These are phyloP conservation scores for Epichloe aotearoae DNA, from an alignment of 2,329 filamentous ascomycete genomes.

Conservation along the genomic window DNA sequence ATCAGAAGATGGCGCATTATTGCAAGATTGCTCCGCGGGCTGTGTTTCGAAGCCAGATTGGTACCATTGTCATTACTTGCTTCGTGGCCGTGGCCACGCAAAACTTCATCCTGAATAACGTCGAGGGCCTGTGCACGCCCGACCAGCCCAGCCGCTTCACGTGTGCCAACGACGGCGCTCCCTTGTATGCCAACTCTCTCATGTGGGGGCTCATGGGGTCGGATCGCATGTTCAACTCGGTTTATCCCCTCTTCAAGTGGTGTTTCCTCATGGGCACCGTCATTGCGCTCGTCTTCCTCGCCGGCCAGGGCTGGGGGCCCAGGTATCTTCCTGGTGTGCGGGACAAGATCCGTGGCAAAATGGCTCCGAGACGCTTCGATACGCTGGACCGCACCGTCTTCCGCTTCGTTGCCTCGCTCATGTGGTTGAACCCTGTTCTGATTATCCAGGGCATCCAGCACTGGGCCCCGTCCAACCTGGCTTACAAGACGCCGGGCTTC, in stretches of 20 bases:
- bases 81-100: constrained; percentile 31
- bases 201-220: constrained; percentile 41
- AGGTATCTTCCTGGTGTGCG: constrained; percentile 17
- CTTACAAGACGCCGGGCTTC: constrained; percentile 30
- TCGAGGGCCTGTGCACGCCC: constrained; percentile 19
- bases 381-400: constrained; percentile 24
- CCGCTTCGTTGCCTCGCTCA: constrained; percentile 23
- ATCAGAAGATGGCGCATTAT: constrained; percentile 39
- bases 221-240: constrained; percentile 26
- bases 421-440: constrained; percentile 28
- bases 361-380: constrained; percentile 19
- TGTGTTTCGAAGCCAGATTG: constrained; percentile 33
- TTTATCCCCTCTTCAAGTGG: constrained; percentile 26
- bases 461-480: constrained; percentile 29
- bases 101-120: constrained; percentile 25
- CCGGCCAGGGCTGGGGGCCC: constrained; percentile 7
- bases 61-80: constrained; percentile 31
- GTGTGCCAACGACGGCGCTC: constrained; percentile 35
- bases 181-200: constrained; percentile 22
- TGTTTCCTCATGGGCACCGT: constrained; percentile 28
- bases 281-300: constrained; percentile 22
- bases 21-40: constrained; percentile 34
- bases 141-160: constrained; percentile 28
- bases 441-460: constrained; percentile 29
- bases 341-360: constrained; percentile 14